Evolutionary conservation across 768 basidiomycete genomes (phyloP), one percentile per base, ranked within the genome.

Genomic region (Flagelloscypha sp.): DNA sequence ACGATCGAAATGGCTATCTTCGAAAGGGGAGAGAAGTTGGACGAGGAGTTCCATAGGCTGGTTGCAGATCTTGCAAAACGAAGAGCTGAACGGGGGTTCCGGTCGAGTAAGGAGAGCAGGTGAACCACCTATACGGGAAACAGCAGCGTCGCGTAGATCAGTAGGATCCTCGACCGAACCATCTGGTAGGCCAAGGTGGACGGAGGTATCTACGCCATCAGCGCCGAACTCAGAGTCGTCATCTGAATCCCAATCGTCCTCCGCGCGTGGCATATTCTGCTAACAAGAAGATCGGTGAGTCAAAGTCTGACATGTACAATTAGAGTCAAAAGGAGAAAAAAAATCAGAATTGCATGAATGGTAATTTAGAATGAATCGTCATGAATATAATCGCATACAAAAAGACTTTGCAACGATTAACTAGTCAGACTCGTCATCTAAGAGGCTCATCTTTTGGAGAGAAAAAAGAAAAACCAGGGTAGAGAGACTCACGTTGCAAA

Each of bases 271-370:
- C 71, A 74, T 74, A 33, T 24, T 41, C 27, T 40, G 22, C 34
- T 17, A 28, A 30, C 19, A 36, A 35, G 36, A 47, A 40, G 25
- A 47, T 55, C 38, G 54, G 49, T 34, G 17, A 16, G 35, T 44
- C 38, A 34, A 17, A 27, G 41, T 30, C 21, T 46, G 37, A 37
- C 33, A 49, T 9, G 21, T 43, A 27, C 9, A 33, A 16, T 17
- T 33, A 16, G 17, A 31, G 10, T 20, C 30, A 38, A 44, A 42
- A 47, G 32, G 48, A 37, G 40, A 38, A 40, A 44, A 50, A 53
- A 48, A 49, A 61, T 88, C 87, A 89, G 87, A 63, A 67, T 80
- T 67, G 85, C 87, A 89, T 90, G 87, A 90, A 90, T 89, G 85
- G 86, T 83, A 83, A 64, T 66, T 51, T 41, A 53, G 58, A 60